Evolutionary conservation across 345 rosid genomes (phyloP).

Genomic region (Syzygium grande): DNA sequence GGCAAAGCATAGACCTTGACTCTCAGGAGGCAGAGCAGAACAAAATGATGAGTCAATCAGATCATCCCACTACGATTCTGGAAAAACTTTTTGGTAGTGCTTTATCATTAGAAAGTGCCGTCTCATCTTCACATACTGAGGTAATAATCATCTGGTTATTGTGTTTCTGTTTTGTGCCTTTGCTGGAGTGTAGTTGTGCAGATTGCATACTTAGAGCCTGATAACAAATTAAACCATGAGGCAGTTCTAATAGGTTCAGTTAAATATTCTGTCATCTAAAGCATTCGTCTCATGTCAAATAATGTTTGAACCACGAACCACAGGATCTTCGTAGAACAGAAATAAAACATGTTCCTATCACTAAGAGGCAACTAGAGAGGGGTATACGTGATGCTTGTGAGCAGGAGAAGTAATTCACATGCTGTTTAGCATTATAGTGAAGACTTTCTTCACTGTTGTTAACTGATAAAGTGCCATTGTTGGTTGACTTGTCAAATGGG

Average conservation of each 20-base stretch:
- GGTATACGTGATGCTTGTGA: background rate
- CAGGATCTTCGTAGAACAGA: background rate
- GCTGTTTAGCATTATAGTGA: background rate
- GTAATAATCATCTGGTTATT: background rate
- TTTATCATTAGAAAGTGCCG: slow-evolving; percentile 35
- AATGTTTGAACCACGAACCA: background rate
- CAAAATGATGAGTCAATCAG: slow-evolving; percentile 28
- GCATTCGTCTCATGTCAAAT: background rate
- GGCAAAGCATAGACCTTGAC: slow-evolving; percentile 33
- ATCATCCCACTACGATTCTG: slow-evolving; percentile 53
- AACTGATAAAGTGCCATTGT: background rate
- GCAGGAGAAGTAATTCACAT: background rate
- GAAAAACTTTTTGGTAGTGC: slow-evolving; percentile 70
- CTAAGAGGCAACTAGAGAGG: background rate
- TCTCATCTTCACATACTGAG: slow-evolving; percentile 11
- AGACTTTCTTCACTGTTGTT: background rate
- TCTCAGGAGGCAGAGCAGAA: slow-evolving; percentile 15
- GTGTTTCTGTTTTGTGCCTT: background rate
- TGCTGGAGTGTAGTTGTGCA: background rate
- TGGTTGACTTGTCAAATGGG: background rate
- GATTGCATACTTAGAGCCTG: background rate
- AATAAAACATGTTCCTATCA: background rate
- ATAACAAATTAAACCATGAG: background rate
- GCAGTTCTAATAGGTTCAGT: background rate
- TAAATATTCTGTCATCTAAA: background rate